Evolutionary conservation across 164 flowering plant genomes (phyloP).

Genomic region (grape (Vitis vinifera)): ASM3070453v1 NC_081806.1:886001-886500

Average conservation of each 20-base stretch:
- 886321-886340: constrained; percentile 42
- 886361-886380: constrained; percentile 30
- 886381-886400: constrained; percentile 24
- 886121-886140: constrained; percentile 50
- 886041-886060: constrained; percentile 70
- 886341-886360: constrained; percentile 33
- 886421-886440: constrained; percentile 24
- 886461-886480: constrained; percentile 40
- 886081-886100: constrained; percentile 68
- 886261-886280: constrained; percentile 49
- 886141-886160: constrained; percentile 62
- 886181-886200: constrained; percentile 34
- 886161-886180: constrained; percentile 50
- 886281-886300: constrained; percentile 18
- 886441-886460: constrained; percentile 24
- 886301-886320: constrained; percentile 29
- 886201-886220: constrained; percentile 28
- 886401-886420: constrained; percentile 34
- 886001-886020: constrained; percentile 63
- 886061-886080: constrained; percentile 72
- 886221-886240: constrained; percentile 81
- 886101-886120: constrained; percentile 61
- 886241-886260: constrained; percentile 65
- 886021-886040: constrained; percentile 85
- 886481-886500: background rate